Evolutionary conservation across 1,139 yeast genomes (phyloP).

Genomic region (Entelexis paramagnoliae): DNA sequence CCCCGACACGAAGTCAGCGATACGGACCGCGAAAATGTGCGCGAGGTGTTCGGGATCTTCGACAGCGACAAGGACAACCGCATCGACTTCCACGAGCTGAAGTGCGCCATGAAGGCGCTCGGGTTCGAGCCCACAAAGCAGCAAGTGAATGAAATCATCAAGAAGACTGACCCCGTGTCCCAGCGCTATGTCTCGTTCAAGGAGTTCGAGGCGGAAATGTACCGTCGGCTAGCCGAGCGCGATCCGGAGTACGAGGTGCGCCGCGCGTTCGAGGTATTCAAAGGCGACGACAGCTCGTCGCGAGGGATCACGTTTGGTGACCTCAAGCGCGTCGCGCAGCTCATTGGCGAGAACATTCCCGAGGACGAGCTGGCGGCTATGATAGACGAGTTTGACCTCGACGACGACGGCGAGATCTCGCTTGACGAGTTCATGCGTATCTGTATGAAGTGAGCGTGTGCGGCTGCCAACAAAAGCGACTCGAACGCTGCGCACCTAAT

Average conservation of each 20-base stretch:
- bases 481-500: too few species aligned
- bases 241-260: slow-evolving; percentile 90
- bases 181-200: slow-evolving; percentile 72
- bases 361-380: slow-evolving; percentile 92
- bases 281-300: slow-evolving; percentile 47
- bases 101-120: slow-evolving; percentile 84
- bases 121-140: slow-evolving; percentile 80
- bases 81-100: slow-evolving; percentile 84
- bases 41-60: slow-evolving; percentile 74
- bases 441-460: slow-evolving; percentile 8
- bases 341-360: slow-evolving; percentile 80
- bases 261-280: slow-evolving; percentile 83
- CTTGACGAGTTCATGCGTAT: slow-evolving; percentile 66
- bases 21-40: slow-evolving; percentile 17
- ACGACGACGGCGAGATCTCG: slow-evolving; percentile 91
- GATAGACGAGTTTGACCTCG: slow-evolving; percentile 96
- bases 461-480: too few species aligned
- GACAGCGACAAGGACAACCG: slow-evolving; percentile 88
- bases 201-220: slow-evolving; percentile 71
- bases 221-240: slow-evolving; percentile 65
- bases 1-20: slow-evolving; percentile 9
- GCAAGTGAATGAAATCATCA: slow-evolving; percentile 70
- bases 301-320: slow-evolving; percentile 77
- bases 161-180: slow-evolving; percentile 54
- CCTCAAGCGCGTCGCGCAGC: slow-evolving; percentile 81